Evolutionary conservation across 2,329 filamentous ascomycete species (phyloP), one percentile per base, ranked within the genome.

Genomic region (Stenocarpella maydis): DNA sequence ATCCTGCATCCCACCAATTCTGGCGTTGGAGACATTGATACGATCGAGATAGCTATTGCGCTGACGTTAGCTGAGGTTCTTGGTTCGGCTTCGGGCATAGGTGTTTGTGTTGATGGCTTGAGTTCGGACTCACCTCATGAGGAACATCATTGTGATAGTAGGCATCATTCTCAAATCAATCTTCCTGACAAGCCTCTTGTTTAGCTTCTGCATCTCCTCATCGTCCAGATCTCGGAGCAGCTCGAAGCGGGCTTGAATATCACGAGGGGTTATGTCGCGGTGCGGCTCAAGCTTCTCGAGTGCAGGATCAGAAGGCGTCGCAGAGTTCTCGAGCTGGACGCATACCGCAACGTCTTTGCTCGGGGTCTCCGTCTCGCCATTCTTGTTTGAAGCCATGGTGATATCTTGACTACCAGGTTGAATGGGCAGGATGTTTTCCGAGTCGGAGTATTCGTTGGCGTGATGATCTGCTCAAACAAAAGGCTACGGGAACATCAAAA

Each of bases 21-120:
- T 76, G 10, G 80, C 80, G 71, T 81, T 81, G 64, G 82, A 83
- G 58, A 86, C 82, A 73, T 86, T 86, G 49, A 83, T 84, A 60
- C 83, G 78, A 72, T 85, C 83, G 65, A 86, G 79, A 73, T 85
- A 53, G n/a, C 50, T 53, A 12, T 17, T 17, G 50, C 19, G 28
- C n/a, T 12, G 50, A n/a, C 3, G 15, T 34, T n/a, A n/a, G 31
- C 4, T 19, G 9, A 34, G 12, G 34, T 17, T 10, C 4, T 21
- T 12, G 5, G 17, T n/a, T 34, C 8, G 50, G 17, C 17, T 12
- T 34, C 7, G 17, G n/a, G 7, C n/a, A n/a, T n/a, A n/a, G 17
- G n/a, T 53, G 7, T 3, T 3, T 17, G 34, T 53, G 7, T 1
- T 53, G 15, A 34, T 5, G 17, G 10, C 5, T 12, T 34, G 28